phyloP scores from a whole-genome alignment of 768 basidiomycete genomes.

The Macrolepiota albuminosa region DNA sequence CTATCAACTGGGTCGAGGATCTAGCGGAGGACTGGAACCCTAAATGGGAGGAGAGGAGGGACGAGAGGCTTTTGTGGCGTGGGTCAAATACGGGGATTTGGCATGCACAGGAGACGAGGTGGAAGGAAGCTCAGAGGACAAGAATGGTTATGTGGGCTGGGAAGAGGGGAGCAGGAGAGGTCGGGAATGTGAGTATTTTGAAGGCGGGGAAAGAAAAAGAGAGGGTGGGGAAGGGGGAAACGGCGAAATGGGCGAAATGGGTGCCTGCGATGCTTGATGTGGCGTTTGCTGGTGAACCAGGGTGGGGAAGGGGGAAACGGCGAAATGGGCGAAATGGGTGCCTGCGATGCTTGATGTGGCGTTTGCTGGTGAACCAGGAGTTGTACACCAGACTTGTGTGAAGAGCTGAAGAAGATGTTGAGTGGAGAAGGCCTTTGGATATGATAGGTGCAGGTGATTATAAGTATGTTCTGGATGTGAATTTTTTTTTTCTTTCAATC shows the following conservation, averaged over 20 bases:
- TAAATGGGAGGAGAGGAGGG: constrained; percentile 54
- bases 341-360: constrained; percentile 53
- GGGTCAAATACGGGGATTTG: constrained; percentile 68
- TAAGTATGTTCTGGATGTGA: constrained; percentile 56
- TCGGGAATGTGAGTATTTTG: constrained; percentile 30
- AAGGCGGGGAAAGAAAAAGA: constrained; percentile 18
- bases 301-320: constrained; percentile 28
- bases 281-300: constrained; percentile 35
- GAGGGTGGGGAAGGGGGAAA: constrained; percentile 29
- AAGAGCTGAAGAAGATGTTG: constrained; percentile 36
- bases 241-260: constrained; percentile 24
- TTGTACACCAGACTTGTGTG: constrained; percentile 28
- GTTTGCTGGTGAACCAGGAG: constrained; percentile 31
- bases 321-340: constrained; percentile 28
- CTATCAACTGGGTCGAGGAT: constrained; percentile 40
- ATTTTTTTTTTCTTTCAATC: constrained; percentile 19
- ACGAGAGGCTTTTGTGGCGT: constrained; percentile 62
- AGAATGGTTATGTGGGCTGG: constrained; percentile 32
- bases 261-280: constrained; percentile 51
- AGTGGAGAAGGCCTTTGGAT: constrained; percentile 37
- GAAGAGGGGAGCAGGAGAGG: constrained; percentile 14
- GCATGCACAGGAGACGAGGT: constrained; percentile 32
- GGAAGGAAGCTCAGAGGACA: constrained; percentile 42
- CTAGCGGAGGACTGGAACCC: constrained; percentile 37
- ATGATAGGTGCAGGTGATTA: constrained; percentile 40